Evolutionary conservation across 2,329 filamentous ascomycete genomes (phyloP).

Genomic region (Madurella fahalii): DNA sequence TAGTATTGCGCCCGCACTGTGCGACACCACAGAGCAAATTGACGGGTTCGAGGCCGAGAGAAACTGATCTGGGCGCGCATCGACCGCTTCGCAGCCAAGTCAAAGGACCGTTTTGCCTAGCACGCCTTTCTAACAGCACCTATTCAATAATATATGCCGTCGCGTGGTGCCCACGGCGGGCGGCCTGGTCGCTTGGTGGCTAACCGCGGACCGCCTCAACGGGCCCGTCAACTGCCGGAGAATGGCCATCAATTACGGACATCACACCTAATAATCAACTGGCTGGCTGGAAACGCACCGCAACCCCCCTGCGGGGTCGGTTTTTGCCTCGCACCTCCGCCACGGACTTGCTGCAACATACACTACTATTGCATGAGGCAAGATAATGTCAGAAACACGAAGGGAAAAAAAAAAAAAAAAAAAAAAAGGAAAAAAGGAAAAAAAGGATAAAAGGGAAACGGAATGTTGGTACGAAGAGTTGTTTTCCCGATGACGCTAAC

Average conservation of each 20-base stretch:
- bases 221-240: background rate
- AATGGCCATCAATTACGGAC: background rate
- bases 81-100: background rate
- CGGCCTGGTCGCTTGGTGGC: background rate
- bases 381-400: too few relatives aligned
- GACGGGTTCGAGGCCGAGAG: background rate
- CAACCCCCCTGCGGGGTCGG: slow-evolving; percentile 2
- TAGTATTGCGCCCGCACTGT: too few relatives aligned
- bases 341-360: background rate
- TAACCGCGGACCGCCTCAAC: background rate
- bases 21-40: too few relatives aligned
- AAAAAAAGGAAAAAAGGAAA: background rate
- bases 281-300: background rate
- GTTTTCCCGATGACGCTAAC: background rate
- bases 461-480: too few relatives aligned
- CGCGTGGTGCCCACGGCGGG: background rate
- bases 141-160: background rate
- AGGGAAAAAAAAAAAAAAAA: background rate
- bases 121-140: background rate
- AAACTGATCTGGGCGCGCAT: background rate
- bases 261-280: background rate
- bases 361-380: background rate
- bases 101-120: background rate
- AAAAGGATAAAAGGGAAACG: background rate
- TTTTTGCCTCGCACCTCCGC: background rate